Conservation (phyloP, 352 stramenopile species). For the Pythium dissimile region DNA sequence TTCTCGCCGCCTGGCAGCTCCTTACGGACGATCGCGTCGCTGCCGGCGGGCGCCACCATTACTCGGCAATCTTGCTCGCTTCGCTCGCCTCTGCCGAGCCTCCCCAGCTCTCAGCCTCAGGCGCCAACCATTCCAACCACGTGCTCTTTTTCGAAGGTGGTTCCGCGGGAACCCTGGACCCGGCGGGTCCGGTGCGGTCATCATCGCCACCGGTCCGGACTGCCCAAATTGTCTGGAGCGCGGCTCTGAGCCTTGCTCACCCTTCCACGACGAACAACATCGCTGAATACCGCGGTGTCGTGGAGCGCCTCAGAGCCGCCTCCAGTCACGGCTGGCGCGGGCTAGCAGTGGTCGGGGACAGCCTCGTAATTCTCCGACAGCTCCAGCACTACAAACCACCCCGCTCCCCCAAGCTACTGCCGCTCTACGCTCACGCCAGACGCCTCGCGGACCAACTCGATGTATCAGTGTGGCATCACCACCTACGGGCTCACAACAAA, state of each 20-base stretch:
- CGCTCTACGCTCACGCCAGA: background rate
- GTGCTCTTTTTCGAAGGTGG: slow-evolving; percentile 5
- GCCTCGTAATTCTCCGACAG: slow-evolving; percentile 4
- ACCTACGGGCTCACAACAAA: slow-evolving; percentile 4
- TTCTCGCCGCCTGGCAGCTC: too few species aligned
- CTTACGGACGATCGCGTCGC: too few species aligned
- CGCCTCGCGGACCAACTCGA: background rate
- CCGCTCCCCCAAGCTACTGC: background rate
- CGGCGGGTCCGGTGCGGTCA: background rate
- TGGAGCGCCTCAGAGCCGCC: background rate
- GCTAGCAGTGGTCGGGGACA: slow-evolving; percentile 4
- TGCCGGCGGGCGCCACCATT: too few species aligned
- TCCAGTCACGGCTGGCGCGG: background rate
- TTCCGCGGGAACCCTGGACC: slow-evolving; percentile 7
- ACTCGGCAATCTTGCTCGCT: too few species aligned
- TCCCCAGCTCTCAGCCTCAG: too few species aligned
- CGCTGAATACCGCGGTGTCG: slow-evolving; percentile 3
- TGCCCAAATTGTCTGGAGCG: background rate
- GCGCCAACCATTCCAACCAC: too few species aligned
- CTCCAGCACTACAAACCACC: background rate
- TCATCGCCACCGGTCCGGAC: background rate
- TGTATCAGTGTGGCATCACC: background rate
- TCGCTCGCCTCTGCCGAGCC: too few species aligned
- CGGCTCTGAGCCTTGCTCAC: background rate
- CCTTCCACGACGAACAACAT: slow-evolving; percentile 3